phyloP scores from a whole-genome alignment of 1,284 basidiomycete genomes.

The Austroboletus olivaceoglutinosus region DNA sequence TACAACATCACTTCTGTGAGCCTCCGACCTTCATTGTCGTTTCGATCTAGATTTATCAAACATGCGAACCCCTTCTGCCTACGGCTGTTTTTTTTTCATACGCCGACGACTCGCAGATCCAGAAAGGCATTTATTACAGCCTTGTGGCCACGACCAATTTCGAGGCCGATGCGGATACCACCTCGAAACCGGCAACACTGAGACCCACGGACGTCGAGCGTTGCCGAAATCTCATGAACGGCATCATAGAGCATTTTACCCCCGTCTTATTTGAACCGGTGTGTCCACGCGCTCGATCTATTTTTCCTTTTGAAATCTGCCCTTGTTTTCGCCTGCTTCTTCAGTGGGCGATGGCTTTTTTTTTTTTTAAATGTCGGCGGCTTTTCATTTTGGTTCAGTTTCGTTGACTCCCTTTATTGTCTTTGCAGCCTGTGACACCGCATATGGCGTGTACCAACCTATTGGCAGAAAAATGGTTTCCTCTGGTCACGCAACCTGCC shows the following conservation, averaged over 20 bases:
- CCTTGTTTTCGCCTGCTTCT: background rate
- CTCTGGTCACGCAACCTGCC: slow-evolving; percentile 61
- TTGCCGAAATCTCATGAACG: slow-evolving; percentile 46
- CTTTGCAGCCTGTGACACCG: slow-evolving; percentile 44
- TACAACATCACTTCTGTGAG: slow-evolving; percentile 47
- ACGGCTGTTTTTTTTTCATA: background rate
- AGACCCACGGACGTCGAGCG: slow-evolving; percentile 25
- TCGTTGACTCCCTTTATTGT: background rate
- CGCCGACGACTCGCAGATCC: slow-evolving; percentile 43
- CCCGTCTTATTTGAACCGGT: slow-evolving; percentile 68
- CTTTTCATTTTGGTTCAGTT: background rate
- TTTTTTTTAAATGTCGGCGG: background rate
- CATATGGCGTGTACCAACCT: slow-evolving; percentile 73
- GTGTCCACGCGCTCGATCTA: slow-evolving; percentile 10
- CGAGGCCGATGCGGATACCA: slow-evolving; percentile 32
- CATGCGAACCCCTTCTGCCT: background rate
- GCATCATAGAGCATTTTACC: slow-evolving; percentile 62
- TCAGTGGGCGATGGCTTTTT: background rate
- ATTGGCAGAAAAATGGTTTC: slow-evolving; percentile 68
- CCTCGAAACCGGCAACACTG: slow-evolving; percentile 10
- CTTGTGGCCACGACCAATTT: slow-evolving; percentile 56
- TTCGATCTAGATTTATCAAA: background rate
- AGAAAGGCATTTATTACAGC: slow-evolving; percentile 59
- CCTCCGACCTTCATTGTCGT: slow-evolving; percentile 1
- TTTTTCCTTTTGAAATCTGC: background rate